A percentile compares a stretch with the other conserved stretches of the same genome.
Conservation (phyloP, 345 rosid species). For the Dipteronia sinensis region DNA sequence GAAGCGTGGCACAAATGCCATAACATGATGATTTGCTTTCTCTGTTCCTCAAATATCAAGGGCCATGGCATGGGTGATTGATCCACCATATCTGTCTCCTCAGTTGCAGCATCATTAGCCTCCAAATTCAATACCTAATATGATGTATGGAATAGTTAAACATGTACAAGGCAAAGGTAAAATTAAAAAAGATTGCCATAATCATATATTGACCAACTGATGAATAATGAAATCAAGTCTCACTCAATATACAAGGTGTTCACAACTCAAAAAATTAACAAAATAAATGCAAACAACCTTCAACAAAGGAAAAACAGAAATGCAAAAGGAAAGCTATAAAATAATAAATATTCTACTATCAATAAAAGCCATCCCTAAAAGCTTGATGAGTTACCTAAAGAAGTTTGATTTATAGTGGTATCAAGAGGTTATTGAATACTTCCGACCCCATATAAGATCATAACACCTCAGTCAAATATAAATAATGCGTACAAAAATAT, state of each 20-base stretch:
- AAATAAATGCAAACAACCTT: neutral
- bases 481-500: neutral
- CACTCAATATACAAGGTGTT: neutral
- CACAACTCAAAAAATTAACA: neutral
- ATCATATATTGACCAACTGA: neutral
- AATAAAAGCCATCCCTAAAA: neutral
- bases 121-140: constrained; percentile 83
- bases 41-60: constrained; percentile 74
- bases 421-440: neutral
- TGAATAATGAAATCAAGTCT: neutral
- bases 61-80: constrained; percentile 76
- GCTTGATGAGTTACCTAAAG: neutral
- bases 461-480: neutral
- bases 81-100: constrained; percentile 37
- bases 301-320: neutral
- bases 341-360: neutral
- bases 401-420: neutral
- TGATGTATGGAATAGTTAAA: neutral
- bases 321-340: neutral
- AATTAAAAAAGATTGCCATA: neutral
- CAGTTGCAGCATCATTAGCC: constrained; percentile 49
- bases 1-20: constrained; percentile 98
- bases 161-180: neutral
- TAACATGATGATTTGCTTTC: constrained; percentile 85
- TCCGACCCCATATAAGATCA: neutral